phyloP scores from a whole-genome alignment of 2,329 filamentous ascomycete genomes.

The Trichoderma polysporum region DNA sequence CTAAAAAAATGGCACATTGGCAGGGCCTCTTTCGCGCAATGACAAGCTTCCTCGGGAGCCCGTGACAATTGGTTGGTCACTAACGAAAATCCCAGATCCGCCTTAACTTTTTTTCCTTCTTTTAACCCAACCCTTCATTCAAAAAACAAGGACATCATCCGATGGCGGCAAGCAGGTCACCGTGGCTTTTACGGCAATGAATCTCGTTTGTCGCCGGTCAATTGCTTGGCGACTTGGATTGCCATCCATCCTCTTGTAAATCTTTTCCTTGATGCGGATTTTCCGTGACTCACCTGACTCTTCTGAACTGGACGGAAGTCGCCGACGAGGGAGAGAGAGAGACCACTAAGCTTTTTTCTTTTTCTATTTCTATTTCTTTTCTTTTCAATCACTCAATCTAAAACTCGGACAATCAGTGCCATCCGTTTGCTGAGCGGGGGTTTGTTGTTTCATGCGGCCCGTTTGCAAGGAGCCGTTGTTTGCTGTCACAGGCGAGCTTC shows the following conservation, averaged over 20 bases:
- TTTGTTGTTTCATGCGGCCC: not conserved
- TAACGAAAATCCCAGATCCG: not conserved
- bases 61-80: slow-evolving; percentile 21
- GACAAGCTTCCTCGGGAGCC: slow-evolving; percentile 4
- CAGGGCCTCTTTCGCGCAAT: slow-evolving; percentile 14
- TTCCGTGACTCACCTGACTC: slow-evolving; percentile 4
- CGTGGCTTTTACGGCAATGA: not conserved
- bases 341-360: not conserved
- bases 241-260: not conserved
- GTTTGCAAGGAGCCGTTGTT: slow-evolving; percentile 1
- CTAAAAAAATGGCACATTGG: not conserved
- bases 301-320: not conserved
- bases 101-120: not conserved
- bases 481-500: not conserved
- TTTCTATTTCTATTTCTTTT: not conserved
- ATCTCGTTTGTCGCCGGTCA: not conserved
- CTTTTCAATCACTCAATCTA: not conserved
- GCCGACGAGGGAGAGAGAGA: not conserved
- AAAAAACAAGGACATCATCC: not conserved
- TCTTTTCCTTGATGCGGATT: slow-evolving; percentile 11
- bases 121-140: not conserved
- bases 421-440: not conserved
- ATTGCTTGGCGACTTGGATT: not conserved
- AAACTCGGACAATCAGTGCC: not conserved
- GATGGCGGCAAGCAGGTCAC: not conserved